Evolutionary conservation across 805 yeast genomes (phyloP).

Genomic region (Kodamaea lidongshanica): DNA sequence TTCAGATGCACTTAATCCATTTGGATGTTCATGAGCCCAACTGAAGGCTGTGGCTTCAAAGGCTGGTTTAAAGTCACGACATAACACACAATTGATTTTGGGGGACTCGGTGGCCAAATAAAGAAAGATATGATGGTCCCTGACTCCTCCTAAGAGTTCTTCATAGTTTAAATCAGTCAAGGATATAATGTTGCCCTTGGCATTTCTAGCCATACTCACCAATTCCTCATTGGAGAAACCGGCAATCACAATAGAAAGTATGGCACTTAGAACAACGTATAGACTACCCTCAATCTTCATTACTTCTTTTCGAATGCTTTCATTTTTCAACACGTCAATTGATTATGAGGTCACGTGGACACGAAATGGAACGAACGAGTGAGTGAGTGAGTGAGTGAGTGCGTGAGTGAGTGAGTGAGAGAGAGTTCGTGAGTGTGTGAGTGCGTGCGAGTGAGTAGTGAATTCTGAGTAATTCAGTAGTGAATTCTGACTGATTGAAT

Average conservation of each 20-base stretch:
- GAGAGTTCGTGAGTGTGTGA: no score
- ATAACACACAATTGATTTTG: conserved; percentile 69
- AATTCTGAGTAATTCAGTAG: no score
- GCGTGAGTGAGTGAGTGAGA: no score
- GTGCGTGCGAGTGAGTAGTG: no score
- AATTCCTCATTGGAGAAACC: conserved; percentile 22
- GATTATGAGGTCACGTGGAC: background rate
- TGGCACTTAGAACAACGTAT: conserved; percentile 8
- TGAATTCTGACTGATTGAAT: no score
- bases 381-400: no score
- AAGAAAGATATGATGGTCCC: conserved; percentile 63
- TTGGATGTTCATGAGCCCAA: conserved; percentile 48
- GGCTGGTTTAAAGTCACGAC: conserved; percentile 64
- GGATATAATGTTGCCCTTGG: conserved; percentile 16
- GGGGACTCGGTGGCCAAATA: conserved; percentile 70
- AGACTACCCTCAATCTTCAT: conserved; percentile 9
- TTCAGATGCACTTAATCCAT: conserved; percentile 26
- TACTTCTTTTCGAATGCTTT: conserved; percentile 1
- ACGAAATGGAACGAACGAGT: no score
- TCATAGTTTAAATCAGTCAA: conserved; percentile 54
- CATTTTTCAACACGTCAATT: conserved; percentile 8
- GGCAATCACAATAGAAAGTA: conserved; percentile 15
- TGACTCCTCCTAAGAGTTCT: conserved; percentile 50
- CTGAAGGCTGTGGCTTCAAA: conserved; percentile 56
- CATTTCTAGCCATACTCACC: conserved; percentile 13